Evolutionary conservation across 129 eudicot species (phyloP).

Genomic region (Solidago caesia): DNA sequence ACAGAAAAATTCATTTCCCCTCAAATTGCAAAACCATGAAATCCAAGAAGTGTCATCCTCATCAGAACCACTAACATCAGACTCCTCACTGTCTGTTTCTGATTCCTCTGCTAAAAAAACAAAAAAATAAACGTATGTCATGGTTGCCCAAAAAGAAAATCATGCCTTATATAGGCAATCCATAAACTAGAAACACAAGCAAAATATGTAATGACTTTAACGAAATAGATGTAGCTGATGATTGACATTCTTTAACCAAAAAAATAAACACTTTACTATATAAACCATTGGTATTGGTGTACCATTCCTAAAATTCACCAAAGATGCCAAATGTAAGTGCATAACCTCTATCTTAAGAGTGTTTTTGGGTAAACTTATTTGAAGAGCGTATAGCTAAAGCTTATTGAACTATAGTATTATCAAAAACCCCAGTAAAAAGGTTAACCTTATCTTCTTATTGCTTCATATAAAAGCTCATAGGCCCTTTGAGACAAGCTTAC

Average conservation of each 20-base stretch:
- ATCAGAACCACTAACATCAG: slow-evolving; percentile 84
- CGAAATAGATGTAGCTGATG: not conserved
- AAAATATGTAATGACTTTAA: slow-evolving; percentile 3
- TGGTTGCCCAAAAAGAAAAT: too few species aligned
- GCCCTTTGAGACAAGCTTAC: too few species aligned
- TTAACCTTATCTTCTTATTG: too few species aligned
- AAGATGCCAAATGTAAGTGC: slow-evolving; percentile 2
- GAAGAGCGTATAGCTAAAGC: too few species aligned
- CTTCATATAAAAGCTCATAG: too few species aligned
- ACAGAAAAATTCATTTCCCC: slow-evolving; percentile 84
- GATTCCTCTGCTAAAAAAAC: slow-evolving; percentile 59
- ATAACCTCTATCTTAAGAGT: not conserved
- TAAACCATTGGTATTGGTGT: not conserved
- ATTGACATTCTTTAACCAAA: not conserved
- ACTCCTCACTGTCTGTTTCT: slow-evolving; percentile 83
- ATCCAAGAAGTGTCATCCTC: slow-evolving; percentile 91
- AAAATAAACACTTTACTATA: not conserved
- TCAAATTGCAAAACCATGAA: slow-evolving; percentile 85
- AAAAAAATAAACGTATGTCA: not conserved
- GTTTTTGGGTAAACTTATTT: too few species aligned
- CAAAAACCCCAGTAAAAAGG: too few species aligned
- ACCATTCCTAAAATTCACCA: slow-evolving; percentile 7
- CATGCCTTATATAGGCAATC: not conserved
- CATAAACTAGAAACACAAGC: not conserved
- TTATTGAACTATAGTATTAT: too few species aligned